Base-by-base conservation (phyloP, 176 grass and related monocot genomes). In the Triticum monococcum region DNA sequence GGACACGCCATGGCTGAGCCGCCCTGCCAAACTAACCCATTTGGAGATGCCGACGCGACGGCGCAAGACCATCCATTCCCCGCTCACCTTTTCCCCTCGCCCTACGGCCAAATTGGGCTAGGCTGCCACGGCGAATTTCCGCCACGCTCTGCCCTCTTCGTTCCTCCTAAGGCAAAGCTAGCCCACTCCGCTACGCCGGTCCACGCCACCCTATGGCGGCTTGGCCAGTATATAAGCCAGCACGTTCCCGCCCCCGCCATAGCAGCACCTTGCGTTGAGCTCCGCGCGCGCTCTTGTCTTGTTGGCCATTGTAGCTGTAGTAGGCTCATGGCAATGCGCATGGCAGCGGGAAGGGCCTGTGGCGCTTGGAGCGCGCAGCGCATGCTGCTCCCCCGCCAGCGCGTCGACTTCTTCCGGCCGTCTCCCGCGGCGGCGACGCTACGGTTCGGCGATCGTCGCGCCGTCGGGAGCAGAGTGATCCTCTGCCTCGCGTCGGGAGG, bases 401-500 rank as follows among this genome's bases (percentile, higher is more conserved):
- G 23, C 9, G 18, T 57, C 54, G 54, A 57, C 18, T 57, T 57
- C 54, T 12, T 83, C 24, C 14, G 3, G 45, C 6, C 48, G 0
- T 10, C 38, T 24, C 12, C 37, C 68, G 12, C 16, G 12, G 31
- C 60, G 9, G 3, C 48, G 63, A 40, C 23, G 8, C n/a, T 12
- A 33, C 54, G 52, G 63, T 13, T 83, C 30, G 9, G 72, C 2
- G 9, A 37, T 7, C 81, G 71, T 8, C 79, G 62, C 68, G 41
- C 20, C 31, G 36, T 67, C 17, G 65, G 14, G 16, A 22, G 7
- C 28, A 75, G 91, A 68, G 25, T 5, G 38, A 45, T 22, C 33
- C 25, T 76, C 62, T 32, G 61, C 48, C 50, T 71, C n/a, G 68
- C 72, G 30, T 18, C 79, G 28, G 80, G 70, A 20, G 48, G 88